Conservation (phyloP, 805 yeast genomes). For the Citeromyces matritensis region DNA sequence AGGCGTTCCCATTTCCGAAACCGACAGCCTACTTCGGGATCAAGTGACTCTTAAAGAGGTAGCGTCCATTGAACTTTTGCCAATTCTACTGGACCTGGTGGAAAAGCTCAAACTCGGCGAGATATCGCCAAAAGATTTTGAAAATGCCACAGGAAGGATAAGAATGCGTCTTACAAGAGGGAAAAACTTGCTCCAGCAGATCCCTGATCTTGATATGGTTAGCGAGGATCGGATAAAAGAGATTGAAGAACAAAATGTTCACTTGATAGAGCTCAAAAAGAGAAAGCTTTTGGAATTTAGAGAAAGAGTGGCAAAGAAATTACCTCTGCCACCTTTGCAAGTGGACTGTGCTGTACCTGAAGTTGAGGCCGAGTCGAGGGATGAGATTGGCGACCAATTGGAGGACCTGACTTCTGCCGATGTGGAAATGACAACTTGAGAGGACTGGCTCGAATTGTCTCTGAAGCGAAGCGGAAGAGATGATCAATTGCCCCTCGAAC, state of each 20-base stretch:
- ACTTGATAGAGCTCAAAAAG: slow-evolving; percentile 13
- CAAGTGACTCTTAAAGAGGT: slow-evolving; percentile 13
- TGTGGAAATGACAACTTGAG: no score
- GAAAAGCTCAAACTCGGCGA: slow-evolving; percentile 22
- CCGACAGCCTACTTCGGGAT: slow-evolving; percentile 6
- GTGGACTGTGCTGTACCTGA: no score
- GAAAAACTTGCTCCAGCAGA: slow-evolving; percentile 18
- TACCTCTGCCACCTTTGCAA: no score
- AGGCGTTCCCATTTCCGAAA: not conserved
- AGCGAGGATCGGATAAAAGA: slow-evolving; percentile 18
- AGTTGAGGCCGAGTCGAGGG: no score
- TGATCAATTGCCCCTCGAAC: no score
- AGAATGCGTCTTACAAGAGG: slow-evolving; percentile 22
- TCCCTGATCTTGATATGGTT: slow-evolving; percentile 29
- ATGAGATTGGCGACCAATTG: no score
- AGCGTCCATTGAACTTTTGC: slow-evolving; percentile 19
- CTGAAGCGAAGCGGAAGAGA: no score
- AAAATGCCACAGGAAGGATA: slow-evolving; percentile 28
- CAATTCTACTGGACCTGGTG: slow-evolving; percentile 21
- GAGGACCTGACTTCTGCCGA: no score
- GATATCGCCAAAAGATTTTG: slow-evolving; percentile 25
- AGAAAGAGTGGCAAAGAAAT: slow-evolving; percentile 6
- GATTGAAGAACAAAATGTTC: slow-evolving; percentile 16
- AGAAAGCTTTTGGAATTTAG: slow-evolving; percentile 9
- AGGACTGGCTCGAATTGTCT: not conserved